Evolutionary conservation across 345 rosid species (phyloP), one percentile per base, ranked within the genome.

Genomic region (Populus euphratica): DNA sequence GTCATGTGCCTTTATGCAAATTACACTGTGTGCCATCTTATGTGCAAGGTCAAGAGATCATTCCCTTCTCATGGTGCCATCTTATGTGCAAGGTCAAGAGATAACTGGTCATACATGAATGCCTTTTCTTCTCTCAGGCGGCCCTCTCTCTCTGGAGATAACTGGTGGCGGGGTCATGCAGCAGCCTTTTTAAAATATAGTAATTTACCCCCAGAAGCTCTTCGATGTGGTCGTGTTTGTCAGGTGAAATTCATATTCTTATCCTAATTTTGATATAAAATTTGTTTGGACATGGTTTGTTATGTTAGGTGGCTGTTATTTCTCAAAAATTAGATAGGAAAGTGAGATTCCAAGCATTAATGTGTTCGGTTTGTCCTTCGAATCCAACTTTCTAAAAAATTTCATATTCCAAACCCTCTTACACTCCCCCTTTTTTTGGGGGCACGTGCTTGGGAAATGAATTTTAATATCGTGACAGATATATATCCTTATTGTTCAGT

Each of bases 91-190:
- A 52, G 61, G n/a, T 11, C 20, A 65, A 65, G 69, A 5, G 47
- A 47, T 21, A n/a, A n/a, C 18, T 76, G 44, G 61, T 59, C 21
- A 27, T 70, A 61, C 29, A 69, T 5, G 16, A 76, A 8, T 59
- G 31, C 71, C 67, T 73, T 31, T 77, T 76, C 80, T 73, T 52
- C 82, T 77, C 43, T 27, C 79, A 94, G 98, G 85, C 83, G 93
- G 77, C 98, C 99, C 16, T 59, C 75, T 70, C 93, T 95, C 77
- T 86, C 87, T 65, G 98, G 98, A 59, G 98, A 95, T 83, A 95
- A 95, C 63, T 95, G 97, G 94, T 93, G 97, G 97, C 86, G 97
- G 73, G 98, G 99, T 78, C 97, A 95, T 84, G 98, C 98, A 65
- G 90, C 98, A 77, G 98, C 99, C 68, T 95, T 89, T 84, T 81